These are phyloP conservation scores for Royoungia palumana DNA, from an alignment of 768 basidiomycete species.

Conservation along the genomic window DNA sequence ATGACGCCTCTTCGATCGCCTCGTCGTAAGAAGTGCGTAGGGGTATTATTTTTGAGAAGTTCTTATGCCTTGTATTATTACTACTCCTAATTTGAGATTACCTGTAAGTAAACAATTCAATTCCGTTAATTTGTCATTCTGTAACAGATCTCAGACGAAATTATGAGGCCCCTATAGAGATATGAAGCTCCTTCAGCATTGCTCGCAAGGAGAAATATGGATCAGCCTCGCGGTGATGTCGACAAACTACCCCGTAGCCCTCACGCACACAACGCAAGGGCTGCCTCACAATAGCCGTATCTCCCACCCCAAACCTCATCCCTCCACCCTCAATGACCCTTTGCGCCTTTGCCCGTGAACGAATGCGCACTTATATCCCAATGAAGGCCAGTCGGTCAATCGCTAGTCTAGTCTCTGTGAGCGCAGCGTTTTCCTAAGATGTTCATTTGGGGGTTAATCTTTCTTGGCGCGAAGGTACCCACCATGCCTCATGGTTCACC, in stretches of 20 bases:
- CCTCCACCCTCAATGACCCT: conserved; percentile 1
- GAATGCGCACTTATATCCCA: conserved; percentile 3
- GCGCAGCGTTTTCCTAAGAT: neutral
- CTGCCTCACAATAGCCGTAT: too few relatives aligned
- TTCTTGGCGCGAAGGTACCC: conserved; percentile 3
- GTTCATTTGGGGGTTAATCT: neutral
- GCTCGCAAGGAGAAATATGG: neutral
- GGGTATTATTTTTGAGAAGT: neutral
- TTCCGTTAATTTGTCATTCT: neutral
- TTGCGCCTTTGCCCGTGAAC: conserved; percentile 1
- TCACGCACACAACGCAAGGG: neutral
- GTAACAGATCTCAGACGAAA: conserved; percentile 1
- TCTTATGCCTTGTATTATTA: conserved; percentile 9
- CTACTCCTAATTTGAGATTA: neutral
- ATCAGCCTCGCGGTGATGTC: conserved; percentile 11
- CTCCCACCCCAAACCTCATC: neutral
- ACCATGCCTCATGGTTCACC: conserved; percentile 6
- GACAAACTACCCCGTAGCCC: conserved; percentile 16
- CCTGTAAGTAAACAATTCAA: neutral
- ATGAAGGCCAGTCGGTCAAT: neutral
- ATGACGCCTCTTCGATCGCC: conserved; percentile 11
- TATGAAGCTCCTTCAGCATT: conserved; percentile 7
- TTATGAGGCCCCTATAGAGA: conserved; percentile 5
- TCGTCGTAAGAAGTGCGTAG: conserved; percentile 3
- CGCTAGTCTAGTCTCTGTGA: conserved; percentile 7